Evolutionary conservation across 768 basidiomycete species (phyloP).

Genomic region (Trametes meyenii): DNA sequence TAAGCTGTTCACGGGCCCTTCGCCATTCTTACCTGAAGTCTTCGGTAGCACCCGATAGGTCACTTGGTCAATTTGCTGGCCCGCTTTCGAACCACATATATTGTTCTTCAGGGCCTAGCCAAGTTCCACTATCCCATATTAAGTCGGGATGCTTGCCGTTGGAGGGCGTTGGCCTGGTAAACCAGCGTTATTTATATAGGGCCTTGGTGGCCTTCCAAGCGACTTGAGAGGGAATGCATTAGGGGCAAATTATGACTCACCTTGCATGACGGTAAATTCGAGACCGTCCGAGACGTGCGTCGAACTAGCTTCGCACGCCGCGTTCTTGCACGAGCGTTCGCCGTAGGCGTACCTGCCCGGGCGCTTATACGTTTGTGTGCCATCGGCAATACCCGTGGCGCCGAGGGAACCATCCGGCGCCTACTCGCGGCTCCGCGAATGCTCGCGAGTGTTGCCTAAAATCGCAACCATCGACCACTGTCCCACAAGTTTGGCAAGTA

Average conservation of each 20-base stretch:
- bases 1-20: constrained; percentile 8
- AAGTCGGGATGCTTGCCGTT: constrained; percentile 5
- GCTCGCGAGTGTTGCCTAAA: neutral
- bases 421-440: constrained; percentile 12
- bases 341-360: no score
- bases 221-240: no score
- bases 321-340: neutral
- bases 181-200: no score
- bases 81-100: neutral
- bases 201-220: no score
- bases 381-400: constrained; percentile 3
- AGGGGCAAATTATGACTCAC: no score
- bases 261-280: no score
- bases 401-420: neutral
- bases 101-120: constrained; percentile 1
- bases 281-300: neutral
- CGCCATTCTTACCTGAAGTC: constrained; percentile 1
- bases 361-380: constrained; percentile 3
- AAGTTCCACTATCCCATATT: neutral
- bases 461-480: no score
- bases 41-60: neutral
- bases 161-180: no score
- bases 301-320: neutral
- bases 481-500: no score
- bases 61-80: neutral